Conservation (phyloP, 2,329 filamentous ascomycete genomes). For the Teratosphaeria nubilosa region DNA sequence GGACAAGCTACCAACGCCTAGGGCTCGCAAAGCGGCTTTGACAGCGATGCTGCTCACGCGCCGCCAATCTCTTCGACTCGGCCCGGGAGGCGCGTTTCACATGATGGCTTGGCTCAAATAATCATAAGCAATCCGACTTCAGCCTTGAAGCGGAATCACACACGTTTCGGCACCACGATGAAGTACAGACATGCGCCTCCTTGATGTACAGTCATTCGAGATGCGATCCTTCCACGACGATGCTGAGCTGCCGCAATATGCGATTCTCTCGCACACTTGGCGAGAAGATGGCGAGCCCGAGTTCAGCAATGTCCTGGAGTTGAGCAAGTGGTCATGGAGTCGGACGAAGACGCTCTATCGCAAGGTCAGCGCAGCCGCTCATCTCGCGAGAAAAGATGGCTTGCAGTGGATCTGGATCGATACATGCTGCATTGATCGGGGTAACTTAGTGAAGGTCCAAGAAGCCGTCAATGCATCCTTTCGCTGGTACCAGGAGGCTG, state of each 20-base stretch:
- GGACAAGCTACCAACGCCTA: background rate
- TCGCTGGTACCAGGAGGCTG: slow-evolving; percentile 4
- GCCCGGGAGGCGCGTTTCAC: background rate
- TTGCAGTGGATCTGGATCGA: slow-evolving; percentile 5
- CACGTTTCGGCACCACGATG: background rate
- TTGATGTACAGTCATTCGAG: background rate
- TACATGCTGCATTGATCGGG: slow-evolving; percentile 5
- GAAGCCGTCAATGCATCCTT: slow-evolving; percentile 6
- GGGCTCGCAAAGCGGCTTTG: background rate
- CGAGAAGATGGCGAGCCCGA: background rate
- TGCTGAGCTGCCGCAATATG: background rate
- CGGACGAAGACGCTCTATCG: background rate
- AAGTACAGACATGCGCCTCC: background rate
- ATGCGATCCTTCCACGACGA: background rate
- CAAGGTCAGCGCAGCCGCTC: background rate
- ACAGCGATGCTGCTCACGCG: background rate
- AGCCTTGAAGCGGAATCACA: background rate
- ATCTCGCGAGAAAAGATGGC: background rate
- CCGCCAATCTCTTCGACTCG: background rate
- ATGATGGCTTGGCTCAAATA: background rate
- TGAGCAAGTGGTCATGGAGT: background rate
- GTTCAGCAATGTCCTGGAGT: background rate
- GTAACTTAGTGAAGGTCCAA: slow-evolving; percentile 1
- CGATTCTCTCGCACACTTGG: slow-evolving; percentile 2
- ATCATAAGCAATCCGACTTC: background rate